Evolutionary conservation across 2,329 filamentous ascomycete genomes (phyloP).

Genomic region (Aspergillus brasiliensis): DNA sequence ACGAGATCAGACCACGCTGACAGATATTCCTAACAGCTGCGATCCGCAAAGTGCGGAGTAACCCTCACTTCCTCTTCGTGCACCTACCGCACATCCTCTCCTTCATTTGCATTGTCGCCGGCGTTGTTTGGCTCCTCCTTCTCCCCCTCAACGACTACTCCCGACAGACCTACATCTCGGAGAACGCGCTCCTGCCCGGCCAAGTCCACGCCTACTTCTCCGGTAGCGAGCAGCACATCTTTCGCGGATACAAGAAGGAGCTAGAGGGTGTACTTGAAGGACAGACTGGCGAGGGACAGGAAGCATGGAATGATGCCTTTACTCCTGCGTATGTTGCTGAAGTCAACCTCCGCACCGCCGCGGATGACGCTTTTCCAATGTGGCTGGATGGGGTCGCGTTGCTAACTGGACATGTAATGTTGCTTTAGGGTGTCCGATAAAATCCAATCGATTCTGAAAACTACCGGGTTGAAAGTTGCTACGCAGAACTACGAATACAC

Average conservation of each 20-base stretch:
- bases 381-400: not conserved
- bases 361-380: not conserved
- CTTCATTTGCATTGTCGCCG: conserved; percentile 78
- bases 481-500: conserved; percentile 85
- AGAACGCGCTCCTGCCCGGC: conserved; percentile 91
- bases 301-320: conserved; percentile 22
- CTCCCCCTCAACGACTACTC: conserved; percentile 91
- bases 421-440: conserved; percentile 61
- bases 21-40: conserved; percentile 33
- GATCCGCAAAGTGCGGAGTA: conserved; percentile 65
- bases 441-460: conserved; percentile 73
- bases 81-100: conserved; percentile 87
- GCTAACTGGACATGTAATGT: conserved; percentile 19
- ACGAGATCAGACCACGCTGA: conserved; percentile 19
- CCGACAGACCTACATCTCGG: conserved; percentile 90
- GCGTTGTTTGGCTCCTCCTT: conserved; percentile 85
- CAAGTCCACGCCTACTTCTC: conserved; percentile 98
- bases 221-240: conserved; percentile 92
- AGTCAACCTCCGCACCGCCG: not conserved
- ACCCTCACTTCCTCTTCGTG: conserved; percentile 71
- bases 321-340: conserved; percentile 30
- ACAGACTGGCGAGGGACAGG: conserved; percentile 16
- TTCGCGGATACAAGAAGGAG: conserved; percentile 86
- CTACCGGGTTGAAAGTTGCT: conserved; percentile 82
- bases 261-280: conserved; percentile 56